Evolutionary conservation across 768 basidiomycete species (phyloP), one percentile per base, ranked within the genome.

Genomic region (Hygrophorus russula): DNA sequence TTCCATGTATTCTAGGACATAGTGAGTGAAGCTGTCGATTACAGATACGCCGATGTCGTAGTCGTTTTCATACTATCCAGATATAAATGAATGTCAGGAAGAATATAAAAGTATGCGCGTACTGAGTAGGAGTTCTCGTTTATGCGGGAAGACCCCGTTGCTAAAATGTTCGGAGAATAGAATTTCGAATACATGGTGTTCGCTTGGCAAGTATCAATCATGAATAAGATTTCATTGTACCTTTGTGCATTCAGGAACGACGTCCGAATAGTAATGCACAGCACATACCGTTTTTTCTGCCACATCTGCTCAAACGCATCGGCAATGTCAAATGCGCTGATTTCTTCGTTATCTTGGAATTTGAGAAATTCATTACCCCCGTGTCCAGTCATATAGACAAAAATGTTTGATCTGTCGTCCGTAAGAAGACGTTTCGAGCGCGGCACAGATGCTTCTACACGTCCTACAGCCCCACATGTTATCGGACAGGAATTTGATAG

Each of bases 261-360:
- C 14, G 33, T 29, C 6, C 30, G 18, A 47, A 37, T 12, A 5
- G 28, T 31, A 7, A 37, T 10, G 8, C n/a, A 37, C 15, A 27
- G 30, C 20, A 54, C 73, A 35, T 45, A 86, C 92, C 93, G 68
- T 58, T 84, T 83, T 71, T 97, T 97, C 59, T 93, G 86, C 70
- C 83, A 92, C 94, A 99, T 99, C 63, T 97, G 93, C 60, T 91
- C 91, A 48, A 98, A 86, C 1, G 96, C 93, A 57, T 98, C 94
- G 0, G 94, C 94, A n/a, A 98, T 76, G 57, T 98, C 96, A 46
- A 86, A 90, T 0, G 94, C 91, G 46, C 86, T 90, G 53, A 98
- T 90, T 59, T 99, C 96, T 61, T 98, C 96, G 58, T 87, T 92
- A 58, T 99, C 96, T 58, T 99, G 96, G 60, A 99, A 98, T 60